These are phyloP conservation scores for Irpex lacteus DNA, from an alignment of 1,284 basidiomycete genomes.

Conservation along the genomic window DNA sequence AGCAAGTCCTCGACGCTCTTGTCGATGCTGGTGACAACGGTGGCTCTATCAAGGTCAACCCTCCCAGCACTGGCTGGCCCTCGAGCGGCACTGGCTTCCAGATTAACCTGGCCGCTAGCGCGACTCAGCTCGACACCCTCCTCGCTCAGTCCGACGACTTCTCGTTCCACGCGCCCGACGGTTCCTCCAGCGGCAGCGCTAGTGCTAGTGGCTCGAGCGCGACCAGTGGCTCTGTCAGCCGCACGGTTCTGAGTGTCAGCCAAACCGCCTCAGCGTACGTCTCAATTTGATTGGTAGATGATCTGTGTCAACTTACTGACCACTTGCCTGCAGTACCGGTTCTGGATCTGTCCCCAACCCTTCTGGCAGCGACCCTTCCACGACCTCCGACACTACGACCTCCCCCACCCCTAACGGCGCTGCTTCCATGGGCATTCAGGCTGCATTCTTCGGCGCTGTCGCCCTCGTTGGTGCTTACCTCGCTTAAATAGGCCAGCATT, in stretches of 20 bases:
- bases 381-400: slow-evolving; percentile 23
- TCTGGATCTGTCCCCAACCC: slow-evolving; percentile 3
- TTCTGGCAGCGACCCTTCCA: slow-evolving; percentile 12
- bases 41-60: slow-evolving; percentile 35
- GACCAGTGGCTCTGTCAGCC: slow-evolving; percentile 4
- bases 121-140: slow-evolving; percentile 44
- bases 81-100: slow-evolving; percentile 49
- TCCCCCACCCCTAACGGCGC: slow-evolving; percentile 23
- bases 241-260: background rate
- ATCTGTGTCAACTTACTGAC: slow-evolving; percentile 7
- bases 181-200: slow-evolving; percentile 14
- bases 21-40: slow-evolving; percentile 40
- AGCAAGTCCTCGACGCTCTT: slow-evolving; percentile 46
- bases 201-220: slow-evolving; percentile 10
- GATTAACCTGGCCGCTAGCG: slow-evolving; percentile 64
- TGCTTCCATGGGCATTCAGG: slow-evolving; percentile 19
- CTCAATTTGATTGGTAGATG: background rate
- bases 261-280: slow-evolving; percentile 14
- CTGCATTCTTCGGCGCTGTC: slow-evolving; percentile 25
- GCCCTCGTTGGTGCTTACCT: slow-evolving; percentile 28
- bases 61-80: slow-evolving; percentile 61
- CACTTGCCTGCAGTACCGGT: slow-evolving; percentile 3
- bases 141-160: slow-evolving; percentile 66
- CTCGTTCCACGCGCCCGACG: slow-evolving; percentile 38
- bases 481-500: slow-evolving; percentile 19